Evolutionary conservation across 345 rosid genomes (phyloP).

Genomic region (Eucalyptus decipiens): DNA sequence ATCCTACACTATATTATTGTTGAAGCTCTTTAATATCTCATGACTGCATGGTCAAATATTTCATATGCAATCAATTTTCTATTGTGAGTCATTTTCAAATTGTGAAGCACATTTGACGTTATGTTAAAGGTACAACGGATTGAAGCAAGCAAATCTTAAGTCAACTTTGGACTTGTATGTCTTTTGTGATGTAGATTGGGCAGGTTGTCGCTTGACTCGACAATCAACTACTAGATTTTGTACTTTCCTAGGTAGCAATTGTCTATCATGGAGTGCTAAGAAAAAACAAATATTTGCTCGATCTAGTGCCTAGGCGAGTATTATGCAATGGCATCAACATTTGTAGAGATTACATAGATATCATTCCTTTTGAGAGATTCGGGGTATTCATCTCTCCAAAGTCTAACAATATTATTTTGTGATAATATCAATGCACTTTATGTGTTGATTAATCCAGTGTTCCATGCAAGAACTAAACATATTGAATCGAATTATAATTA

Average conservation of each 20-base stretch:
- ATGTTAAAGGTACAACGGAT: rapidly evolving
- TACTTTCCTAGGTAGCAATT: background rate
- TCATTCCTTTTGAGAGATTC: no score
- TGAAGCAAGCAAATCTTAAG: background rate
- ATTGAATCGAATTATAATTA: rapidly evolving
- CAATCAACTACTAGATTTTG: rapidly evolving
- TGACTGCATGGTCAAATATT: rapidly evolving
- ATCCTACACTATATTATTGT: background rate
- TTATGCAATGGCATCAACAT: rapidly evolving
- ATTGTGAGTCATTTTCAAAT: no score
- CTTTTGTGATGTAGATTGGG: background rate
- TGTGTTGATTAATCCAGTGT: rapidly evolving
- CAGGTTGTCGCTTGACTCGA: rapidly evolving
- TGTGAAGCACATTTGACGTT: background rate
- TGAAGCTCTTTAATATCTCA: background rate
- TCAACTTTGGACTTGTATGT: background rate
- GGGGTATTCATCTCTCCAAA: no score
- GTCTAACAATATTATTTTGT: no score
- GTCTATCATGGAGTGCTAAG: no score
- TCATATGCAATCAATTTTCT: background rate
- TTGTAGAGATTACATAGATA: background rate
- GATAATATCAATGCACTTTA: no score
- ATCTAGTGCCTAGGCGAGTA: rapidly evolving
- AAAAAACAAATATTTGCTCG: background rate
- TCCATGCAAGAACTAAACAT: no score